These are phyloP conservation scores for Olyra latifolia DNA, from an alignment of 176 grass and related monocot species.

Conservation along the genomic window DNA sequence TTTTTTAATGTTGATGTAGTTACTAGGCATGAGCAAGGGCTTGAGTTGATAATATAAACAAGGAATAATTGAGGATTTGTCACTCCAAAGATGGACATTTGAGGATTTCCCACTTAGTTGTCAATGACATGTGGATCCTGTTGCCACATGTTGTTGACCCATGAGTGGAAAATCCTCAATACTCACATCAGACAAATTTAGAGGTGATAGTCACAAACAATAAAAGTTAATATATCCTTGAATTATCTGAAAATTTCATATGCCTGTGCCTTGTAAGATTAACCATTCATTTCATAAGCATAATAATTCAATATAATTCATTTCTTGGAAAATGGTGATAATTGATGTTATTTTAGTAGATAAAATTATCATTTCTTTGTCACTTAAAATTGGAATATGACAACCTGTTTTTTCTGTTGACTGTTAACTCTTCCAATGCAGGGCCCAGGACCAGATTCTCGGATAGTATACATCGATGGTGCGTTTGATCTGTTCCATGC, in stretches of 20 bases:
- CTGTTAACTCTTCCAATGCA: constrained; percentile 38
- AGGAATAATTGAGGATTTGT: no score
- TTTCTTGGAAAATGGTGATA: constrained; percentile 15
- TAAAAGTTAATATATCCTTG: not conserved
- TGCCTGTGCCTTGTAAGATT: not conserved
- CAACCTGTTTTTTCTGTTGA: constrained; percentile 29
- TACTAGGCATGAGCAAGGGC: not conserved
- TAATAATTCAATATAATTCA: not conserved
- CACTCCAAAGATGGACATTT: no score
- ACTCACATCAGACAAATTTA: not conserved
- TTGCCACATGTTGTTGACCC: no score
- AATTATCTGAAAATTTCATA: not conserved
- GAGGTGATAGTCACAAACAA: not conserved
- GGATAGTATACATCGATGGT: constrained; percentile 92
- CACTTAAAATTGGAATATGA: constrained; percentile 2
- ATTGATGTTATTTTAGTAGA: constrained; percentile 17
- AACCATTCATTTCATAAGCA: constrained; percentile 9
- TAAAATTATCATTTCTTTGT: not conserved
- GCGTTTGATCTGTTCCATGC: constrained; percentile 98
- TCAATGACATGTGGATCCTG: no score
- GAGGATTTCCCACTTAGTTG: no score
- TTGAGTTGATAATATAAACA: not conserved
- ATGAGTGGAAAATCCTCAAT: no score
- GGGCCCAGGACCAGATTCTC: constrained; percentile 86
- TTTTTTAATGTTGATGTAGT: not conserved